Base-by-base conservation (phyloP, 2,329 filamentous ascomycete species). In the Chaetomiaceae sp. region DNA sequence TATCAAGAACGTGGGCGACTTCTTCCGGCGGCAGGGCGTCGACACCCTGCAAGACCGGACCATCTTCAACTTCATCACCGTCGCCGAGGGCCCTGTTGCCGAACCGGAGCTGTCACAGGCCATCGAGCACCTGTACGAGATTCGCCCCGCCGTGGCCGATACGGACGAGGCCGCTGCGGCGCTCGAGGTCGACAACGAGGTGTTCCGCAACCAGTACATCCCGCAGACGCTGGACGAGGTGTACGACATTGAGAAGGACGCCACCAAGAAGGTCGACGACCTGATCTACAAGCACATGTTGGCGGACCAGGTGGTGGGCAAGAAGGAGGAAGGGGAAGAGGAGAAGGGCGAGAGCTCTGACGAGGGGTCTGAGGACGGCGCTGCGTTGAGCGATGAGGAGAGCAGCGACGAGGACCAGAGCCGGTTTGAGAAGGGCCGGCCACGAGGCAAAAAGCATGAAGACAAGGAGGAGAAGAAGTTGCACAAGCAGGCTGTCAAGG, bases 181-280 rank as follows among this genome's bases (percentile, higher is more conserved):
- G 49, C 75, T 83, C 17, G 87, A 91, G 61, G 83, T 92, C 9
- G 89, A 96, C 63, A 89, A 91, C 53, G 89, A 94, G 61, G 94
- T 97, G 6, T 99, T 96, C 75, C 82, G 92, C 64, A 88, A 96
- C 65, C 90, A 96, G 69, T 99, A 95, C 69, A 97, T 99, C 48
- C 94, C 94, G 0, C 91, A 96, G 70, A 97, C 89, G 0, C 78
- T 99, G 39, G 89, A 97, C 62, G 90, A 99, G 66, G 92, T 99
- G 4, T 96, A 96, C 69, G 91, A 99, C 67, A 85, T 96, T 47
- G 94, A 97, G 71, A 87, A 91, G 62, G 94, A 97, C 62, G 89
- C 85, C 2, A 85, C 89, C 63, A 85, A 84, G 68, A 80, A 96
- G 20, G 88, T 85, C 19, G 81, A 83, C 12, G 83, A 87, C n/a